Percentiles rank a stretch among this genome's conserved stretches.
These are phyloP conservation scores for Neocallimastix lanati DNA, from an alignment of 192 early-diverging fungal species.

Conservation along the genomic window DNA sequence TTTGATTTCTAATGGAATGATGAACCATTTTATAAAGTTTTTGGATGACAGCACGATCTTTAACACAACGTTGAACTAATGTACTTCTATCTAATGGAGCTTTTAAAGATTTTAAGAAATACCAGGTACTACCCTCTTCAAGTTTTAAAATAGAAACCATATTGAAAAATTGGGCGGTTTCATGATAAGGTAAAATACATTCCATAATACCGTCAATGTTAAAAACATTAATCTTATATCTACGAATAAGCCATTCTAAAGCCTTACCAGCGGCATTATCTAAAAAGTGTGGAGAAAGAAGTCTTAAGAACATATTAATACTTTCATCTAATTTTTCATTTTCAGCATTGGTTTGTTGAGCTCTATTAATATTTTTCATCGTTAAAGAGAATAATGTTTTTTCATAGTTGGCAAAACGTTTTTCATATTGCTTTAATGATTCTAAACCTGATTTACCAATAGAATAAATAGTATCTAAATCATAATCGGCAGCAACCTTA, in stretches of 20 bases:
- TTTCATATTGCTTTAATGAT: constrained; percentile 49
- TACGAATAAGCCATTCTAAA: constrained; percentile 79
- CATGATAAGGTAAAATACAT: constrained; percentile 81
- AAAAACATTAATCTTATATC: constrained; percentile 63
- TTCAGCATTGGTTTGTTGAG: constrained; percentile 49
- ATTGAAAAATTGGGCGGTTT: constrained; percentile 68
- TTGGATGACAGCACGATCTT: constrained; percentile 50
- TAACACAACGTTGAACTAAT: constrained; percentile 48
- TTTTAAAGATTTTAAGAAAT: constrained; percentile 2
- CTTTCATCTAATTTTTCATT: constrained; percentile 59
- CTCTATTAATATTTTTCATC: constrained; percentile 59
- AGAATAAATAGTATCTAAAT: constrained; percentile 67
- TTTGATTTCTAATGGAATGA: constrained; percentile 2
- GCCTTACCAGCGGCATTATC: constrained; percentile 70
- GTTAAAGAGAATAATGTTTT: constrained; percentile 58
- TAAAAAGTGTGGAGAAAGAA: constrained; percentile 67
- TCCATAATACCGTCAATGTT: constrained; percentile 62
- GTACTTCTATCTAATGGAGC: constrained; percentile 44
- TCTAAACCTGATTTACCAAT: constrained; percentile 62
- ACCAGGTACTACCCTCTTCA: constrained; percentile 15
- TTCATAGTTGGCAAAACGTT: constrained; percentile 43
- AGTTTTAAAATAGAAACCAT: constrained; percentile 60
- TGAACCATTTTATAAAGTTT: constrained; percentile 39
- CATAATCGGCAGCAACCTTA: constrained; percentile 71
- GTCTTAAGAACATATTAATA: constrained; percentile 53